A percentile compares a stretch with the other conserved stretches of the same genome.
These are phyloP conservation scores for Paecilomyces dactylethromorphus DNA, from an alignment of 2,329 filamentous ascomycete species.

Conservation along the genomic window DNA sequence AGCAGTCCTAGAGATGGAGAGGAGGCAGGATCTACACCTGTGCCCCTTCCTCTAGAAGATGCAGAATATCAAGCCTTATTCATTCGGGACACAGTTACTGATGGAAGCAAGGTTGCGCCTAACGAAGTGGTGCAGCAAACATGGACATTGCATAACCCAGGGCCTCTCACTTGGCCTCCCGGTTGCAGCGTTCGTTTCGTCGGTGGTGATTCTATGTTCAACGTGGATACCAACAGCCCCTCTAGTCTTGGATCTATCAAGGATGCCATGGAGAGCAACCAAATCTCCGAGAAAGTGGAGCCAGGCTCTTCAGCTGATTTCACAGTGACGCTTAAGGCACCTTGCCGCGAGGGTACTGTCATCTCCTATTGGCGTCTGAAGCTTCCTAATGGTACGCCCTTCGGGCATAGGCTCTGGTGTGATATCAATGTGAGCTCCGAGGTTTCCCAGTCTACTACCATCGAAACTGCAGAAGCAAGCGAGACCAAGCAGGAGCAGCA, in stretches of 20 bases:
- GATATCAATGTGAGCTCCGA: constrained; percentile 62
- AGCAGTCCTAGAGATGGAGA: constrained; percentile 11
- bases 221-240: constrained; percentile 72
- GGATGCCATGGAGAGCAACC: constrained; percentile 75
- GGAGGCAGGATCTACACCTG: constrained; percentile 4
- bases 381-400: constrained; percentile 69
- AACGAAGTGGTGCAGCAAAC: constrained; percentile 78
- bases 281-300: constrained; percentile 61
- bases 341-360: constrained; percentile 65
- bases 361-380: constrained; percentile 98
- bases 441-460: constrained; percentile 7
- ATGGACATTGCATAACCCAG: constrained; percentile 85
- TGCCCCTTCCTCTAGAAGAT: constrained; percentile 26
- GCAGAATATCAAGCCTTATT: constrained; percentile 57
- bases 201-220: constrained; percentile 94
- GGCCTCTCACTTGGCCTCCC: constrained; percentile 71
- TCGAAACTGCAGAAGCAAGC: constrained; percentile 4
- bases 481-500: constrained; percentile 20
- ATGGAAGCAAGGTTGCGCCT: constrained; percentile 66
- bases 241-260: constrained; percentile 71
- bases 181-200: constrained; percentile 88
- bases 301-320: constrained; percentile 74
- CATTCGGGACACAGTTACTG: constrained; percentile 68
- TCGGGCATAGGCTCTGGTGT: constrained; percentile 93
- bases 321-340: constrained; percentile 77